Conservation (phyloP, 768 basidiomycete genomes). For the Lactifluus rugatus region DNA sequence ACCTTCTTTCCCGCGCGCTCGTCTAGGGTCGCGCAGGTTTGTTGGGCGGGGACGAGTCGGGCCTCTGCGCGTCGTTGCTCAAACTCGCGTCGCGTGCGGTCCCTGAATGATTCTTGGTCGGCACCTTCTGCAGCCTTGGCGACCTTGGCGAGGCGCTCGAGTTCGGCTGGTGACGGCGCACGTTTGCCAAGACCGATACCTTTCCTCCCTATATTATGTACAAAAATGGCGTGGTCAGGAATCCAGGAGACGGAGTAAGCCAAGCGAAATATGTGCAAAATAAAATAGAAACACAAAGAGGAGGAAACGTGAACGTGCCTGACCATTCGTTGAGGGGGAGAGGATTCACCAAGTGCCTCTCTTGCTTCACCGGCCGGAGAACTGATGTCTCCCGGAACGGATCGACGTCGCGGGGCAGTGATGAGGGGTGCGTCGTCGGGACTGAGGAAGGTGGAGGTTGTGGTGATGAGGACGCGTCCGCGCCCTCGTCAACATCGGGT, state of each 20-base stretch:
- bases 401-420: background rate
- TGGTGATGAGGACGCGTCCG: background rate
- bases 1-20: constrained; percentile 62
- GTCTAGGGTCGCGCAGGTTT: constrained; percentile 66
- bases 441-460: background rate
- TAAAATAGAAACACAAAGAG: background rate
- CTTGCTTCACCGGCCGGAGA: background rate
- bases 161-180: constrained; percentile 49
- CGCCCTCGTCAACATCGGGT: constrained; percentile 20
- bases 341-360: constrained; percentile 50
- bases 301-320: constrained; percentile 39
- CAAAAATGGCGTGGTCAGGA: background rate
- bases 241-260: too few relatives aligned
- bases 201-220: constrained; percentile 46
- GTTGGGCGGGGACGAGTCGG: constrained; percentile 59
- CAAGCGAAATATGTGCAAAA: too few relatives aligned
- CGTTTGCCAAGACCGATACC: constrained; percentile 71
- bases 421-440: background rate
- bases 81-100: constrained; percentile 62
- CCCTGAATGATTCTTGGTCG: constrained; percentile 52
- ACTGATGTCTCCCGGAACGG: background rate
- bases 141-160: constrained; percentile 64
- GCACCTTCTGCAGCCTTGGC: constrained; percentile 50
- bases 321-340: constrained; percentile 73
- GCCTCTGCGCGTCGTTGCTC: constrained; percentile 67